A percentile compares a stretch with the other conserved stretches of the same genome.
Conservation (phyloP, 148 eudicot species). For the Dianthus caryophyllus region DNA sequence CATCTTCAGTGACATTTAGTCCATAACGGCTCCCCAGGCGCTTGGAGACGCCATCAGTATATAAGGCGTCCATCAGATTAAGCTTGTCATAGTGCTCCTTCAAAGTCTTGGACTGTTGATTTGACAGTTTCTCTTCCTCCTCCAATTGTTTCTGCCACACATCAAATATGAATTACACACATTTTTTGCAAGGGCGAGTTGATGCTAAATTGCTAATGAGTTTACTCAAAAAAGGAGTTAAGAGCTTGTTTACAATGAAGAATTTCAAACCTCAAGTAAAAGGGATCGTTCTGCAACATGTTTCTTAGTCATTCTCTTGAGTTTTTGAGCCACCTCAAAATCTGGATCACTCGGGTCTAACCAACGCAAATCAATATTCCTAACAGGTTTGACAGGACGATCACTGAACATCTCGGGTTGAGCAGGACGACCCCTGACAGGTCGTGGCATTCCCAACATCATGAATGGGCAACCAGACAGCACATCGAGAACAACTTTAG, state of each 20-base stretch:
- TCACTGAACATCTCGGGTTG: constrained; percentile 58
- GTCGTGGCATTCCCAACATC: constrained; percentile 87
- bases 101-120: constrained; percentile 39
- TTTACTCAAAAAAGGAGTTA: too few species aligned
- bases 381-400: constrained; percentile 58
- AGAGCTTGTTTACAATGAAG: too few species aligned
- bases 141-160: constrained; percentile 34
- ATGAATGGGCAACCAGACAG: constrained; percentile 46
- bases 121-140: constrained; percentile 54
- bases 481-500: constrained; percentile 21
- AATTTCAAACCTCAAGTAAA: constrained; percentile 51
- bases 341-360: constrained; percentile 49
- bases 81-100: constrained; percentile 39
- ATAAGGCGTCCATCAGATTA: constrained; percentile 33
- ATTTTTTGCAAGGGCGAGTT: too few species aligned
- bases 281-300: constrained; percentile 49
- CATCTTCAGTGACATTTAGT: too few species aligned
- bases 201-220: too few species aligned
- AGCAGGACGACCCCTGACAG: constrained; percentile 56
- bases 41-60: constrained; percentile 28
- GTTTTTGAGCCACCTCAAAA: constrained; percentile 47
- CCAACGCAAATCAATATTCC: constrained; percentile 43
- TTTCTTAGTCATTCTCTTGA: constrained; percentile 38
- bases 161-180: too few species aligned
- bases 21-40: constrained; percentile 33